These are phyloP conservation scores for Anisodus acutangulus DNA, from an alignment of 257 asterid genomes.

Conservation along the genomic window DNA sequence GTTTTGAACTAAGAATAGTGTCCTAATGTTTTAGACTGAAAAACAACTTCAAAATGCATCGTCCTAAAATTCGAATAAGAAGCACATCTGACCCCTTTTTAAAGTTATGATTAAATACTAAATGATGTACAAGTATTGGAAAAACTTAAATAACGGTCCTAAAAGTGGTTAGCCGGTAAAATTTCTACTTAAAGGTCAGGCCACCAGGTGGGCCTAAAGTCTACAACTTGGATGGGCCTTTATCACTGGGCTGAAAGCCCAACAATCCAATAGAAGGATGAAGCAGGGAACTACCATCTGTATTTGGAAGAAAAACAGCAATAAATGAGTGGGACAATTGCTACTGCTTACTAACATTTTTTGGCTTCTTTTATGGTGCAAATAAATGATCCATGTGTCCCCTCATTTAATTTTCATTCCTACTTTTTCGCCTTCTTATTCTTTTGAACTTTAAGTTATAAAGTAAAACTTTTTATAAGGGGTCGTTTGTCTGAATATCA, in stretches of 20 bases:
- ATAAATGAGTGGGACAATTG: background rate
- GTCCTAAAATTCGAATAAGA: background rate
- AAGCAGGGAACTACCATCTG: background rate
- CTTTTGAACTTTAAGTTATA: background rate
- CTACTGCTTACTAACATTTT: slow-evolving; percentile 1
- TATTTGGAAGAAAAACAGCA: slow-evolving; percentile 6
- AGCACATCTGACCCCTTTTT: too few relatives aligned
- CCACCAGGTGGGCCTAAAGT: background rate
- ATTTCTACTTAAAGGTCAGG: background rate
- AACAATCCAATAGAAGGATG: background rate
- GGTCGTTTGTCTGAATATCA: slow-evolving; percentile 9
- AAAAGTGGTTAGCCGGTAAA: too few relatives aligned
- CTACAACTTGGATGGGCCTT: background rate
- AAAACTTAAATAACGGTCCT: background rate
- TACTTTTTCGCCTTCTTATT: background rate
- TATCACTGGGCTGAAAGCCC: background rate
- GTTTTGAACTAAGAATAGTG: too few relatives aligned
- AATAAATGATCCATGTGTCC: slow-evolving; percentile 25
- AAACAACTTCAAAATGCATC: background rate
- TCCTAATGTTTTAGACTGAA: background rate
- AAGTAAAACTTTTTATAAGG: slow-evolving; percentile 32
- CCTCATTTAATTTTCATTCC: slow-evolving; percentile 14
- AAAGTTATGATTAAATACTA: too few relatives aligned
- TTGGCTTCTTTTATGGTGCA: background rate
- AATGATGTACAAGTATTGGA: too few relatives aligned